A percentile compares a stretch with the other conserved stretches of the same genome.
Evolutionary conservation across 495 filamentous ascomycete species (phyloP).

Genomic region (Aspergillus saccharolyticus): DNA sequence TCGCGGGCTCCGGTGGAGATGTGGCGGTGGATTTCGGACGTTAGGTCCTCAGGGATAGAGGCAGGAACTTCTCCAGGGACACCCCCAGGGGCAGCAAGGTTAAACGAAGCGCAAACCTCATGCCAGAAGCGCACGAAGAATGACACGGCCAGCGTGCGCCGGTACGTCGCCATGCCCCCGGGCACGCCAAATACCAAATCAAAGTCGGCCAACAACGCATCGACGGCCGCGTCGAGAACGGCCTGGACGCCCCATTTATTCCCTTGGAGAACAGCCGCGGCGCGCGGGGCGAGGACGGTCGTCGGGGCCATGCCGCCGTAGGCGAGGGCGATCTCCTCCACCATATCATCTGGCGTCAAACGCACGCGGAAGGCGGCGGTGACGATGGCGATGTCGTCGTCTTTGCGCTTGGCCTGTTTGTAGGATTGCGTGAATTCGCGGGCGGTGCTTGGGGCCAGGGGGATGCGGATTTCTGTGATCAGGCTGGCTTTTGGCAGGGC

Average conservation of each 20-base stretch:
- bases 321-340: conserved; percentile 67
- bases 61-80: too few relatives aligned
- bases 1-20: conserved; percentile 54
- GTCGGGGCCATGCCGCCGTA: conserved; percentile 91
- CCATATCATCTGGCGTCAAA: conserved; percentile 55
- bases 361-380: conserved; percentile 71
- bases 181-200: conserved; percentile 77
- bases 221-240: conserved; percentile 78
- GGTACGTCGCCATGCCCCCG: conserved; percentile 92
- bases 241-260: conserved; percentile 70
- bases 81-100: conserved; percentile 37
- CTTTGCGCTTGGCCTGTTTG: conserved; percentile 92
- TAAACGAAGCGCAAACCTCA: conserved; percentile 49
- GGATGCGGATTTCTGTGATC: conserved; percentile 78
- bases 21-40: conserved; percentile 51
- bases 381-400: conserved; percentile 96
- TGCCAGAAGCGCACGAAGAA: conserved; percentile 89
- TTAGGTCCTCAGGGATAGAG: conserved; percentile 40
- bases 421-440: conserved; percentile 70
- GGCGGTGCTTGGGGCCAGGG: conserved; percentile 58
- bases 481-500: conserved; percentile 75
- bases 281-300: conserved; percentile 72
- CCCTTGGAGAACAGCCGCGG: conserved; percentile 61
- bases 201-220: conserved; percentile 75
- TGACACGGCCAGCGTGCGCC: conserved; percentile 80